Percentiles rank a stretch among this genome's conserved stretches.
These are phyloP conservation scores for Rhodotorula babjevae DNA, from an alignment of 768 basidiomycete genomes.

Conservation along the genomic window DNA sequence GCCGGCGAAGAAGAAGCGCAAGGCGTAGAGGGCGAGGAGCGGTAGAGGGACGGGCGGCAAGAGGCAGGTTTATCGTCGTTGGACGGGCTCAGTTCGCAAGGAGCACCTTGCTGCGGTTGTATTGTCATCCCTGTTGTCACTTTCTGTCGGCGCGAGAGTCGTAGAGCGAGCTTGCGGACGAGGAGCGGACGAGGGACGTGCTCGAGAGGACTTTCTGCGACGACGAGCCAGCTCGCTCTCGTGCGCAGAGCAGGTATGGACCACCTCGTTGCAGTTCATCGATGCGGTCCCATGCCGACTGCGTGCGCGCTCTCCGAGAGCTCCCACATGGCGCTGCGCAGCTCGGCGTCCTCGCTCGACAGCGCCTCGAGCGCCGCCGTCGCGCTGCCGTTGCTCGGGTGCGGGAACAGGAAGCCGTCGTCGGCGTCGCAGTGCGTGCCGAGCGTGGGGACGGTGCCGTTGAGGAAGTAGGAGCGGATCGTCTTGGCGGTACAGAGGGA, in stretches of 20 bases:
- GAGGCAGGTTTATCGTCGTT: no score
- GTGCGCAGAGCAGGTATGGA: no score
- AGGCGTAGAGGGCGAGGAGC: neutral
- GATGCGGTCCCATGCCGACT: neutral
- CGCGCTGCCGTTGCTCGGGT: neutral
- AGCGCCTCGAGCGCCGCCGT: neutral
- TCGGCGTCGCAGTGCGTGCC: conserved; percentile 33
- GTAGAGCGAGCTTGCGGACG: no score
- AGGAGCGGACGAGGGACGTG: no score
- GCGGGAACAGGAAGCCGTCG: conserved; percentile 34
- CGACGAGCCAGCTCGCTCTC: no score
- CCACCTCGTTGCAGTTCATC: no score
- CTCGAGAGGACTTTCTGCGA: no score
- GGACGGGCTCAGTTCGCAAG: no score
- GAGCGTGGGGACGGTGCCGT: conserved; percentile 24
- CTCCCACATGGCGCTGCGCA: conserved; percentile 1
- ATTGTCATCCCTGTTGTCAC: no score
- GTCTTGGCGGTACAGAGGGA: conserved; percentile 35
- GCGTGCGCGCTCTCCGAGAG: neutral
- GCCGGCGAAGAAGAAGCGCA: conserved; percentile 16
- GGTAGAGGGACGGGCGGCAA: no score
- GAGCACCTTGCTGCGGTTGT: no score
- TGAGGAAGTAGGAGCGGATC: conserved; percentile 30
- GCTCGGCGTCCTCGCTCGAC: neutral
- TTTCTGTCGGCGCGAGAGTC: no score